Conservation (phyloP, 495 filamentous ascomycete genomes). For the Glonium stellatum region DNA sequence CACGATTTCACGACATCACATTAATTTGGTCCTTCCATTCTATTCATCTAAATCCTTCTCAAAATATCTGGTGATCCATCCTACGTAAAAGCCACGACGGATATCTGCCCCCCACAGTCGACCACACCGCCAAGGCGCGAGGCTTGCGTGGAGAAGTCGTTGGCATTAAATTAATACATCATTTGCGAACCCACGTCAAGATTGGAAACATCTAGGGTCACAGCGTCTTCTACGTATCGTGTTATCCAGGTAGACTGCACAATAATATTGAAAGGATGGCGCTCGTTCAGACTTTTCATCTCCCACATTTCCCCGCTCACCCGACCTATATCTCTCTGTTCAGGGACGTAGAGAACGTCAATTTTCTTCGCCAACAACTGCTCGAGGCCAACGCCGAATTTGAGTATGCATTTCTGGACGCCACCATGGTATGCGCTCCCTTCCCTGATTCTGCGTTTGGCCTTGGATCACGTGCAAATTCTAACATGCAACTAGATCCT, state of each 20-base stretch:
- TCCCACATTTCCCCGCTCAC: conserved; percentile 64
- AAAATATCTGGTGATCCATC: too few relatives aligned
- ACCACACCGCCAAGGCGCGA: not conserved
- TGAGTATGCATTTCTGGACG: conserved; percentile 92
- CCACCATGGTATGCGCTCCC: conserved; percentile 47
- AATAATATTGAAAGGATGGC: conserved; percentile 10
- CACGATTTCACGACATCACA: not conserved
- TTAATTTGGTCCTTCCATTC: not conserved
- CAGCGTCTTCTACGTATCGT: not conserved
- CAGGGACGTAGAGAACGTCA: conserved; percentile 65
- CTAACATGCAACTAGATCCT: conserved; percentile 42
- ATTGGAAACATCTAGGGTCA: not conserved
- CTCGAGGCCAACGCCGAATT: conserved; percentile 72
- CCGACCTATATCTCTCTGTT: conserved; percentile 68
- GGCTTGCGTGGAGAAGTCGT: too few relatives aligned
- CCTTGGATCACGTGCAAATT: not conserved
- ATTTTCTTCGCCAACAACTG: conserved; percentile 71
- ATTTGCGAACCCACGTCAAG: not conserved
- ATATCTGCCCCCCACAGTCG: not conserved
- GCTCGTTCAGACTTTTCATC: conserved; percentile 42
- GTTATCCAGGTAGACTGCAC: not conserved
- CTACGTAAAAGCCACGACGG: not conserved
- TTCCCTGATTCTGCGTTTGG: not conserved
- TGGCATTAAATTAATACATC: too few relatives aligned
- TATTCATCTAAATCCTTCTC: too few relatives aligned